Conservation (phyloP, 1,139 yeast species). For the Blastobotrys raffinosifermentans region DNA sequence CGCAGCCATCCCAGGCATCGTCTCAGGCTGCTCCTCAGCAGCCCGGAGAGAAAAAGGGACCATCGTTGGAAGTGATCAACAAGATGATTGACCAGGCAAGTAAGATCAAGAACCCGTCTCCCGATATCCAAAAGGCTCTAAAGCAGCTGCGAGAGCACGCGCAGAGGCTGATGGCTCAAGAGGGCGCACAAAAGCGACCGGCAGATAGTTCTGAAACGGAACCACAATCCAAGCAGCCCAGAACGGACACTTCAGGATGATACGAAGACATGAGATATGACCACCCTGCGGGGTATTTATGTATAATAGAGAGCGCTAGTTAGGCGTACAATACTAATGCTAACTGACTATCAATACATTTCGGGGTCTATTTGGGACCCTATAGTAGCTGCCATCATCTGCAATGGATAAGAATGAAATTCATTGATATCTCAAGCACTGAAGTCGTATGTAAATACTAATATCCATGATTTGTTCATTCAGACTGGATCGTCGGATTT, state of each 20-base stretch:
- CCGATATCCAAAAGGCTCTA: conserved; percentile 31
- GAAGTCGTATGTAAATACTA: too few relatives aligned
- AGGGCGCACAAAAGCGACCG: conserved; percentile 18
- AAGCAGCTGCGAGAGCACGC: conserved; percentile 35
- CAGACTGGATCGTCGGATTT: too few relatives aligned
- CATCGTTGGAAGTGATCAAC: conserved; percentile 30
- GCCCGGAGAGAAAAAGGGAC: conserved; percentile 10
- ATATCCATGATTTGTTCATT: too few relatives aligned
- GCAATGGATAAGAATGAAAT: too few relatives aligned
- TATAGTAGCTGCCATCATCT: too few relatives aligned
- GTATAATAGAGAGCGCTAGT: too few relatives aligned
- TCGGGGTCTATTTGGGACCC: too few relatives aligned
- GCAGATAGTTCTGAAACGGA: conserved; percentile 13
- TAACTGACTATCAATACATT: too few relatives aligned
- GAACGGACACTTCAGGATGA: conserved; percentile 11
- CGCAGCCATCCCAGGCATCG: conserved; percentile 8
- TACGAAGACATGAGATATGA: conserved; percentile 5
- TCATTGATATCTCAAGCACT: too few relatives aligned
- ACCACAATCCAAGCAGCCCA: conserved; percentile 17
- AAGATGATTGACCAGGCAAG: conserved; percentile 34
- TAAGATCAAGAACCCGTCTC: conserved; percentile 33
- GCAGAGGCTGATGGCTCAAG: conserved; percentile 20
- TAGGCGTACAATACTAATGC: too few relatives aligned
- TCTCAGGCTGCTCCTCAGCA: conserved; percentile 6
- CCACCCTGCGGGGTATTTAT: too few relatives aligned